Evolutionary conservation across 768 basidiomycete species (phyloP).

Genomic region (Phlegmacium glaucopus): DNA sequence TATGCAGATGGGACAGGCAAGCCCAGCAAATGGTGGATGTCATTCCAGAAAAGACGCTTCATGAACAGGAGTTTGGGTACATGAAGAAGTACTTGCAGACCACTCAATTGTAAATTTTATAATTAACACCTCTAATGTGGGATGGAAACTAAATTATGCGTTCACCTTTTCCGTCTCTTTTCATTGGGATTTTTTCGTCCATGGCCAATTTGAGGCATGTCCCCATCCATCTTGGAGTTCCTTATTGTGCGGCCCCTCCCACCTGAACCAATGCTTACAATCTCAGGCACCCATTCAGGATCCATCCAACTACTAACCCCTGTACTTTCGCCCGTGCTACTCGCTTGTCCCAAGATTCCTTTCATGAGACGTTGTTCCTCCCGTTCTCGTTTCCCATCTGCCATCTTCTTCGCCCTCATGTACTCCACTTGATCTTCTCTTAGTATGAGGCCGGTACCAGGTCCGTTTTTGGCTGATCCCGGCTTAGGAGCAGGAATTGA

Average conservation of each 20-base stretch:
- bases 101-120: slow-evolving; percentile 16
- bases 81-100: slow-evolving; percentile 32
- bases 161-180: slow-evolving; percentile 56
- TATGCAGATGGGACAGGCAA: slow-evolving; percentile 93
- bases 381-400: slow-evolving; percentile 68
- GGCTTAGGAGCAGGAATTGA: slow-evolving; percentile 89
- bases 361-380: slow-evolving; percentile 77
- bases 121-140: slow-evolving; percentile 6
- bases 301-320: slow-evolving; percentile 86
- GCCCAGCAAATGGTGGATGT: slow-evolving; percentile 99
- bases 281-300: slow-evolving; percentile 90
- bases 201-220: slow-evolving; percentile 81
- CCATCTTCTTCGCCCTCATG: slow-evolving; percentile 74
- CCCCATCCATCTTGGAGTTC: slow-evolving; percentile 51
- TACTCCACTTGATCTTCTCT: slow-evolving; percentile 93
- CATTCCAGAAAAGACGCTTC: slow-evolving; percentile 96
- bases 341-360: slow-evolving; percentile 50
- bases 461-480: slow-evolving; percentile 80
- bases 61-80: slow-evolving; percentile 87
- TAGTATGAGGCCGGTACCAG: slow-evolving; percentile 81
- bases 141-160: slow-evolving; percentile 2
- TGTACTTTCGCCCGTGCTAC: slow-evolving; percentile 45
- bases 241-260: slow-evolving; percentile 66
- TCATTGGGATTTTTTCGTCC: slow-evolving; percentile 92
- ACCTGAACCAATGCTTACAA: slow-evolving; percentile 60